Evolutionary conservation across 2,329 filamentous ascomycete species (phyloP), one percentile per base, ranked within the genome.

Genomic region (Pseudogymnoascus sp.): DNA sequence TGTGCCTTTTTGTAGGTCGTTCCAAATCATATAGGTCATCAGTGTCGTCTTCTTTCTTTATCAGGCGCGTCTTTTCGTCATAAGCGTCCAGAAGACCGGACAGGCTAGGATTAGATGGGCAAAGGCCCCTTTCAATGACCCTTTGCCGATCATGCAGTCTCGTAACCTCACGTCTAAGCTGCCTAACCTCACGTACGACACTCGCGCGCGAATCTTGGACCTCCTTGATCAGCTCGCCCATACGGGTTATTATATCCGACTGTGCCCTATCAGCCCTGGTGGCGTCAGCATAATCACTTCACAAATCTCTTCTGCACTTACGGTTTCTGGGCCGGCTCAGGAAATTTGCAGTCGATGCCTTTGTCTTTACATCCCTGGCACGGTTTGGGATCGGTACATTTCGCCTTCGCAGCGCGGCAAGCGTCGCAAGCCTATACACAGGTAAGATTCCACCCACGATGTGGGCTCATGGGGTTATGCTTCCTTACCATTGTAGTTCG

Each of bases 251-350:
- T 34, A 88, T 84, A 64, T 87, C 85, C 6, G 81, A 77, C 14
- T 83, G 79, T 2, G 82, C 79, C 72, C 86, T 88, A 70, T 88
- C 85, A 66, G 23, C 38, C 56, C 56, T 60, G 5, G 1, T 37
- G 56, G 11, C 1, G 56, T 60, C 8, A 60, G 21, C 8, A 18
- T 16, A 2, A 3, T 38, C 9, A 14, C 31, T 9, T 8, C 14
- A 7, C 18, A 23, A 1, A 80, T 63, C 82, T 84, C 74, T 63
- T 59, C 49, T 62, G 61, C 38, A 79, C 88, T 74, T 81, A 96
- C 90, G 96, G 93, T 72, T 96, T 95, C 14, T 91, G 91, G 21
- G 91, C 89, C 5, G 95, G 89, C 72, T 97, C 93, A 68, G 93
- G 87, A 75, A 97, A 97, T 75, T 90, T 88, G 78, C 91, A 99